These are phyloP conservation scores for Wickerhamiella parazyma DNA, from an alignment of 805 yeast genomes.

Conservation along the genomic window DNA sequence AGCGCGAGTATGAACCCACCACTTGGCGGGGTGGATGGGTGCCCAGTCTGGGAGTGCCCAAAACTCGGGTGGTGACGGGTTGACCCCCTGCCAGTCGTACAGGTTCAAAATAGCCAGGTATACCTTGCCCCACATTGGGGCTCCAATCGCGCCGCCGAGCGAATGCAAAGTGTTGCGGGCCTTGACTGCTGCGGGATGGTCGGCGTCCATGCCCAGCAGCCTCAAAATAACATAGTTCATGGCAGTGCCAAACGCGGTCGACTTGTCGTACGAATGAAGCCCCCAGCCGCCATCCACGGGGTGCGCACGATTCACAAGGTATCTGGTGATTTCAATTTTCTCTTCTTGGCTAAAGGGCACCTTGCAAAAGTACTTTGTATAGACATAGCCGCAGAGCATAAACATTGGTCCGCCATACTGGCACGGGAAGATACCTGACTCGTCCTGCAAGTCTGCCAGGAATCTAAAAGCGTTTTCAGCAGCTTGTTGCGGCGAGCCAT, in stretches of 20 bases:
- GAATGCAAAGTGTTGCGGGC: slow-evolving; percentile 58
- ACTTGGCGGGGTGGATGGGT: slow-evolving; percentile 85
- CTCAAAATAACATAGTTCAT: slow-evolving; percentile 75
- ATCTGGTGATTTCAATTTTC: slow-evolving; percentile 61
- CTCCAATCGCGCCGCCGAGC: slow-evolving; percentile 79
- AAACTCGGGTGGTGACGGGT: slow-evolving; percentile 94
- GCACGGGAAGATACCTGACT: slow-evolving; percentile 77
- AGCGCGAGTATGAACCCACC: slow-evolving; percentile 99
- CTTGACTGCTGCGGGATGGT: slow-evolving; percentile 62
- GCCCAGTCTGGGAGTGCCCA: slow-evolving; percentile 73
- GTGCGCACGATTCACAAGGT: slow-evolving; percentile 80
- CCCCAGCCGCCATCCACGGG: slow-evolving; percentile 99
- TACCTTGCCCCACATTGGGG: slow-evolving; percentile 96
- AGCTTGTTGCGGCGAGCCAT: slow-evolving; percentile 27
- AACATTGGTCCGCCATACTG: slow-evolving; percentile 98
- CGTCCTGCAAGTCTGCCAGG: slow-evolving; percentile 56
- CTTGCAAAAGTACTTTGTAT: slow-evolving; percentile 54
- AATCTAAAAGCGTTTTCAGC: slow-evolving; percentile 65
- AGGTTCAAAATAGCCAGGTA: slow-evolving; percentile 73
- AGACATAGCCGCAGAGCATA: slow-evolving; percentile 81
- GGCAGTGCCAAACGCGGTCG: slow-evolving; percentile 90
- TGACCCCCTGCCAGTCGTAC: slow-evolving; percentile 92
- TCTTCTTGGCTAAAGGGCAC: slow-evolving; percentile 54
- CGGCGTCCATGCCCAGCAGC: slow-evolving; percentile 56
- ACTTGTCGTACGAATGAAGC: slow-evolving; percentile 76